Evolutionary conservation across 2,329 filamentous ascomycete species (phyloP), one percentile per base, ranked within the genome.

Genomic region (Colletotrichum graminicola): DNA sequence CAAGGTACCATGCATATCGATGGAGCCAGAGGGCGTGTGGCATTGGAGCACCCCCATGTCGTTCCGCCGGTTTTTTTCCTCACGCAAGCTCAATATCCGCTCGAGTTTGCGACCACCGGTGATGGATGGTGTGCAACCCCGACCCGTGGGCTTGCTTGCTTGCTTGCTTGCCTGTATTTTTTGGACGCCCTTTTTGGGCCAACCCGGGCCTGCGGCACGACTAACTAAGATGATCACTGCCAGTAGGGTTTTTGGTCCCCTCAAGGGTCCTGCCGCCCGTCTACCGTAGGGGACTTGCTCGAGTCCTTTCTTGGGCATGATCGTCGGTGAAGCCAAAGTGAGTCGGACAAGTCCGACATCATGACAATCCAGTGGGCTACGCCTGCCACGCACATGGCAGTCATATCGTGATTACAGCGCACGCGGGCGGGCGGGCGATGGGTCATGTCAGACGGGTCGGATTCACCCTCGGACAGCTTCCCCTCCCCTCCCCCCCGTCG

Each of bases 11-110:
- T 72, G 70, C 70, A 57, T 34, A 41, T 47, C 41, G 56, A 67
- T 67, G 66, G 70, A 59, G 49, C 56, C 61, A 18, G 60, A 43
- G 52, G 62, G 43, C 29, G 52, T 66, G 61, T 72, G 61, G 67
- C 55, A 66, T 72, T 55, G 70, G 70, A 62, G 70, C 66, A 72
- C 49, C 49, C 65, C 60, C 66, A 68, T 56, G 54, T 29, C 55
- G 49, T 49, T 52, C 11, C 26, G 49, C 36, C 36, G 36, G 32
- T 14, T 47, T 21, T 21, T 54, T 47, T 34, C 49, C 55, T 34
- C 49, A 34, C 64, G 36, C 57, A 32, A 36, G 49, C 39, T 45
- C 68, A 71, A 63, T 68, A 29, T 63, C 65, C 65, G 65, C 32
- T 47, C 23, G 8, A 60, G 52, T 55, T 68, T 67, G 52, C 59